These are phyloP conservation scores for Phytophthora uliginosa DNA, from an alignment of 352 stramenopile species.

Conservation along the genomic window DNA sequence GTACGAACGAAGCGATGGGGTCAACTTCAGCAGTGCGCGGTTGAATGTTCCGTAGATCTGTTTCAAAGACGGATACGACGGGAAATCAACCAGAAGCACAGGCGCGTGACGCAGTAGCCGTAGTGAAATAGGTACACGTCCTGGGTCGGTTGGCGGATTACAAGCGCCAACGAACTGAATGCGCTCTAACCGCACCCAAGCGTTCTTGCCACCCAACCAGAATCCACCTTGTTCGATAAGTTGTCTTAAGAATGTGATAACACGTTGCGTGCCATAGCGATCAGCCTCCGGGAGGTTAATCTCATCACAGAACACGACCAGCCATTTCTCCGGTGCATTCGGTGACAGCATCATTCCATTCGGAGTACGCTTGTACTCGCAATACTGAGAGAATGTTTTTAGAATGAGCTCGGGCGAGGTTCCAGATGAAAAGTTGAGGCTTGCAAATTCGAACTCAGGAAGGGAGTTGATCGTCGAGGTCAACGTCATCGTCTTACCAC, in stretches of 20 bases:
- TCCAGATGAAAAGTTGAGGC: conserved; percentile 99
- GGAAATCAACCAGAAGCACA: conserved; percentile 99
- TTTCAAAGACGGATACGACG: conserved; percentile 95
- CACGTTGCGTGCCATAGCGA: conserved; percentile 98
- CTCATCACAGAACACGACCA: conserved; percentile 99
- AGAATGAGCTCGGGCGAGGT: conserved; percentile 99
- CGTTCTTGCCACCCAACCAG: conserved; percentile 89
- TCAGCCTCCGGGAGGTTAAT: conserved; percentile 99
- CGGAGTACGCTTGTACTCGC: conserved; percentile 98
- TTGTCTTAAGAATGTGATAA: conserved; percentile 99
- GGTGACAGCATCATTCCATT: conserved; percentile 98
- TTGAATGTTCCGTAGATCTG: conserved; percentile 99
- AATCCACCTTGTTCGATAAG: conserved; percentile 98
- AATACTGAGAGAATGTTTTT: conserved; percentile 99
- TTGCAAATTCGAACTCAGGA: conserved; percentile 98
- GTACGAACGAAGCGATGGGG: conserved; percentile 97
- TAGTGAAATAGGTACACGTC: conserved; percentile 97
- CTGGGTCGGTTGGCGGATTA: conserved; percentile 99
- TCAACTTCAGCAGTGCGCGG: conserved; percentile 98
- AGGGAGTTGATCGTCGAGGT: conserved; percentile 98
- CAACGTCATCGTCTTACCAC: conserved; percentile 99
- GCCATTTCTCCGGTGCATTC: conserved; percentile 95
- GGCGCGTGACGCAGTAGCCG: conserved; percentile 98
- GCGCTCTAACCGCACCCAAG: conserved; percentile 93
- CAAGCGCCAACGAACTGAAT: conserved; percentile 99